Evolutionary conservation across 768 basidiomycete genomes (phyloP), one percentile per base, ranked within the genome.

Genomic region (Termitomyces sp.): DNA sequence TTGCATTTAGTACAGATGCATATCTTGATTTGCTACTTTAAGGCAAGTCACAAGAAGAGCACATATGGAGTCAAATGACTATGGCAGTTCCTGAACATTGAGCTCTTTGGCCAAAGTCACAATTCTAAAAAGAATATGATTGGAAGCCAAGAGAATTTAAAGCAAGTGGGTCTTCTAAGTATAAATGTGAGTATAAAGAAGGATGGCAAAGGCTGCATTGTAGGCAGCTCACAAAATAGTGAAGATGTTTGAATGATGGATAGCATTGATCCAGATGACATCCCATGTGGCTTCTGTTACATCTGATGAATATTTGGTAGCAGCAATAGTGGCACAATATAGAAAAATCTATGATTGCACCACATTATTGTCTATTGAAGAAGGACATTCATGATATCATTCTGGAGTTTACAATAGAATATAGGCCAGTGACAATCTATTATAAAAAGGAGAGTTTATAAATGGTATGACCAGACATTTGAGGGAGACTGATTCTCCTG

Each of bases 11-110:
- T 92, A 92, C 16, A 98, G 73, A 20, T 88, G 81, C 58, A 89
- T 87, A 67, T 98, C 94, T 67, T 88, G 86, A 58, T 82, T 85
- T 0, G 93, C 87, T 22, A 93, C 76, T 18, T 76, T 79, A 49
- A 98, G 75, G 57, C 85, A 88, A 30, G 81, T 75, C 6, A 82
- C 74, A 47, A 98, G 77, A 68, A 98, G 93, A 58, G 78, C 76
- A 76, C 95, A 97, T 41, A 96, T 93, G 1, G 95, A 86, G 67
- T 99, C 97, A 65, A 82, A 90, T 0, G 95, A 93, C 65, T 83
- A 87, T 15, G 85, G 75, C 2, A 95, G 95, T 0, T 95, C 95
- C 72, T 98, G 96, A 15, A 97, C 81, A 62, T 93, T 88, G 59
- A 99, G 76, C 61, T 96, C 92, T 61, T 87, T 88, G 1, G 86